Base-by-base conservation (phyloP, 2,329 filamentous ascomycete species). In the Nemania bipapillata region DNA sequence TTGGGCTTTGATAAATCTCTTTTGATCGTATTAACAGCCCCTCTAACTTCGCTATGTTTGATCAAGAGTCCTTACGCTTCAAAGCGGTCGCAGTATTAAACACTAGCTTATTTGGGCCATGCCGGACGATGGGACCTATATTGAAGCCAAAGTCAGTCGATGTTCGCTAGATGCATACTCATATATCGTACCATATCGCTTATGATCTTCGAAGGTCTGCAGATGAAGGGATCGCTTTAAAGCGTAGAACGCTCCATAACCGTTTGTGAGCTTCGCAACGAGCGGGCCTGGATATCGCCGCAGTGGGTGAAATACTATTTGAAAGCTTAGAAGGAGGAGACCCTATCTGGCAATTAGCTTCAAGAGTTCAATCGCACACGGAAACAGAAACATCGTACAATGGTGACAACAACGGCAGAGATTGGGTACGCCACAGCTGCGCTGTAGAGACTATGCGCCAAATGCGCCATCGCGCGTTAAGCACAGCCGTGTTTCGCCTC, bases 1-100 rank as follows among this genome's bases (percentile, higher is more conserved):
- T 65, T n/a, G 68, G 63, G 32, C 66, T 72, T 3, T 68, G 54
- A 22, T 72, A 72, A n/a, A 70, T 73, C n/a, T 73, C 67, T 73
- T 63, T 30, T 42, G 61, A 20, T 65, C 52, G 20, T 49, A 22
- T 49, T 50, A 55, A 4, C 40, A 52, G 1, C 22, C 30, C 32
- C 12, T 35, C n/a, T 7, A 30, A 50, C 57, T 24, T 26, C 47
- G 3, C 24, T 8, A 53, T 17, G 11, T 40, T 30, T 5, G n/a
- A 24, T 37, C 42, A 28, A 7, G 28, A 32, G 20, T 15, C 12
- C 50, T 61, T 68, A 69, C 63, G 59, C 53, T 50, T 66, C 3
- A 73, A 63, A 35, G 72, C 71, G 9, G 62, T 70, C 12, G 45
- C 55, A 3, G 72, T 66, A 30, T 72, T 72, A 63, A 74, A 73